These are phyloP conservation scores for Prunus mira DNA, from an alignment of 306 rosid species.

Conservation along the genomic window DNA sequence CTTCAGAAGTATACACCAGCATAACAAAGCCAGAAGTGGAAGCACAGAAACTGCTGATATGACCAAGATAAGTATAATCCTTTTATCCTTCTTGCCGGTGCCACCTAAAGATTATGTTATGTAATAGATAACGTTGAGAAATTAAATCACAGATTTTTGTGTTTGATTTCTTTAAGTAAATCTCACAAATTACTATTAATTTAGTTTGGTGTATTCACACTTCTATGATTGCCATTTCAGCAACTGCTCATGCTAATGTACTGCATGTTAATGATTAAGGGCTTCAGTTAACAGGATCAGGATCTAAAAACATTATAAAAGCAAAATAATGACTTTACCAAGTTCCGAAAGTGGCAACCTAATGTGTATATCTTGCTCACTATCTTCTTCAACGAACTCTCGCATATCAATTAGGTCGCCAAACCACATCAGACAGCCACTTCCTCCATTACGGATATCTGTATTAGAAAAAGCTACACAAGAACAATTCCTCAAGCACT, in stretches of 20 bases:
- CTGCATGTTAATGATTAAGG: too few species aligned
- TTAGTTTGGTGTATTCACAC: too few species aligned
- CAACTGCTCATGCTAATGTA: too few species aligned
- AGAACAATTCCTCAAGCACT: conserved; percentile 39
- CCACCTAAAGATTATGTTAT: not conserved
- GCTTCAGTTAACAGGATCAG: not conserved
- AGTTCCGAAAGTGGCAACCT: conserved; percentile 35
- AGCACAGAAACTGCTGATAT: not conserved
- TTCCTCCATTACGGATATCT: conserved; percentile 21
- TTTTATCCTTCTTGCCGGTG: not conserved
- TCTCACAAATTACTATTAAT: too few species aligned
- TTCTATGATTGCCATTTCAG: too few species aligned
- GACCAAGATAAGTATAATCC: not conserved
- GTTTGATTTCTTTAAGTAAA: too few species aligned
- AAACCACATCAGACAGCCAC: conserved; percentile 41
- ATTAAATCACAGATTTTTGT: too few species aligned
- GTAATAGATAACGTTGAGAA: too few species aligned
- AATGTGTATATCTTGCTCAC: conserved; percentile 30
- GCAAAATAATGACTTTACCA: conserved; percentile 7
- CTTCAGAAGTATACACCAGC: not conserved
- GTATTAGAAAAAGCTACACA: conserved; percentile 41
- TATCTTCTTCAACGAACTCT: not conserved
- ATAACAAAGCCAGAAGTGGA: not conserved
- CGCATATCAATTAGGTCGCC: conserved; percentile 35
- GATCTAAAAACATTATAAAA: not conserved